Conservation (phyloP, 768 basidiomycete species). For the Boletus bicolor region DNA sequence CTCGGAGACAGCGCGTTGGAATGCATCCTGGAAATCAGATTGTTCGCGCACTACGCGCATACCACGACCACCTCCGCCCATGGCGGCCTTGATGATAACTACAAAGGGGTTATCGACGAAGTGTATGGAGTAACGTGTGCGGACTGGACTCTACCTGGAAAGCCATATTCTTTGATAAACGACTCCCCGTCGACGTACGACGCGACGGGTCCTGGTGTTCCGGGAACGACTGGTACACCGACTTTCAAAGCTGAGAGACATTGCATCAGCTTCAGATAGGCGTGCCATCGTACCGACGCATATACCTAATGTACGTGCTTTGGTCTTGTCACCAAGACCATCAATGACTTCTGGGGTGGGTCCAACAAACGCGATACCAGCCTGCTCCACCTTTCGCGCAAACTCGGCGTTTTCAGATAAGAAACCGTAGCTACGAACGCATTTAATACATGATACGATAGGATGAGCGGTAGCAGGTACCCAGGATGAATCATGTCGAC, state of each 20-base stretch:
- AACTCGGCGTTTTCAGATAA: conserved; percentile 96
- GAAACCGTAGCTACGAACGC: conserved; percentile 79
- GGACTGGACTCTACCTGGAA: conserved; percentile 61
- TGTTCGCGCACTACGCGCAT: conserved; percentile 98
- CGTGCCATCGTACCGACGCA: not conserved
- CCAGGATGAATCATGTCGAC: conserved; percentile 99
- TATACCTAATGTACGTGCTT: conserved; percentile 84
- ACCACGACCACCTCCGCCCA: conserved; percentile 98
- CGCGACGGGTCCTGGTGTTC: conserved; percentile 92
- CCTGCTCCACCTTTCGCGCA: conserved; percentile 97
- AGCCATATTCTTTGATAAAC: conserved; percentile 95
- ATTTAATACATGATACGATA: conserved; percentile 2
- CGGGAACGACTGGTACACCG: conserved; percentile 95
- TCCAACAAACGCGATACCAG: conserved; percentile 95
- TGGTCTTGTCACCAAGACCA: conserved; percentile 97
- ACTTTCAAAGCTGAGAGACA: conserved; percentile 68
- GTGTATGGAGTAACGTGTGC: not conserved
- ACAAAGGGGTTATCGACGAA: conserved; percentile 15
- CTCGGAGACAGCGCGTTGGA: conserved; percentile 90
- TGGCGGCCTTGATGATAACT: conserved; percentile 99
- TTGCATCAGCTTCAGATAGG: conserved; percentile 1
- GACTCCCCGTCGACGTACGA: conserved; percentile 74
- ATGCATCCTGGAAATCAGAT: conserved; percentile 83
- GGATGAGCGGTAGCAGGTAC: conserved; percentile 38
- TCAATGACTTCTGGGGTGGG: conserved; percentile 96